Base-by-base conservation (phyloP, 805 yeast genomes). In the Millerozyma miso region DNA sequence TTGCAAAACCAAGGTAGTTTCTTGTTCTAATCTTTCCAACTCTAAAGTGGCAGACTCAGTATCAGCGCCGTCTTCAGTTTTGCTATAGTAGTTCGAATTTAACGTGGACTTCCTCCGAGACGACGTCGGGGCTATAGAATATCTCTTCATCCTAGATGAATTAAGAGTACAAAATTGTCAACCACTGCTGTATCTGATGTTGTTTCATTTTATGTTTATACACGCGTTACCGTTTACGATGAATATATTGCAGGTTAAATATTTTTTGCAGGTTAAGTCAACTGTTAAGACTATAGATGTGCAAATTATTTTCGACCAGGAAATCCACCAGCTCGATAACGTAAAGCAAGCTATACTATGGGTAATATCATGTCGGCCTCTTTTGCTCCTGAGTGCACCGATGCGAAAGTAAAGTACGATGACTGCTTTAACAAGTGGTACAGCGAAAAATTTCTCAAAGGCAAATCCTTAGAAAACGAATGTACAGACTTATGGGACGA, bases 331-430 rank as follows among this genome's bases (percentile, higher is more conserved):
- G 29, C 29, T 7, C 29, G 29, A 23, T 23, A 23, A 10, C 29
- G 10, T 7, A 10, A 23, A 23, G 29, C 6, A 23, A 23, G 10
- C 38, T 31, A 41, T 23, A 39, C 19, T 37, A 71, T 71, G 76
- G 76, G 75, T 41, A 70, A 67, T 49, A 60, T 57, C 40, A 69
- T 71, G 74, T 70, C 95, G 4, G 70, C 61, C 8, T 88, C 96
- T 47, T 86, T 93, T 73, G 98, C 99, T 31, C 97, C 97, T 19
- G 98, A 93, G 67, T 93, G 99, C 65, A 88, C 95, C 17, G 85
- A 80, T 31, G 77, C 84, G 44, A 93, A 93, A 65, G 80, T 80
- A 53, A 79, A 81, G 55, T 93, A 93, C 58, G 98, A 93, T 59
- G 85, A 82, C 56, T 93, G 99, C 63, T 93, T 93, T 69, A 90